Conservation (phyloP, 176 grass and related monocot species). For the Phoenix roebelenii region DNA sequence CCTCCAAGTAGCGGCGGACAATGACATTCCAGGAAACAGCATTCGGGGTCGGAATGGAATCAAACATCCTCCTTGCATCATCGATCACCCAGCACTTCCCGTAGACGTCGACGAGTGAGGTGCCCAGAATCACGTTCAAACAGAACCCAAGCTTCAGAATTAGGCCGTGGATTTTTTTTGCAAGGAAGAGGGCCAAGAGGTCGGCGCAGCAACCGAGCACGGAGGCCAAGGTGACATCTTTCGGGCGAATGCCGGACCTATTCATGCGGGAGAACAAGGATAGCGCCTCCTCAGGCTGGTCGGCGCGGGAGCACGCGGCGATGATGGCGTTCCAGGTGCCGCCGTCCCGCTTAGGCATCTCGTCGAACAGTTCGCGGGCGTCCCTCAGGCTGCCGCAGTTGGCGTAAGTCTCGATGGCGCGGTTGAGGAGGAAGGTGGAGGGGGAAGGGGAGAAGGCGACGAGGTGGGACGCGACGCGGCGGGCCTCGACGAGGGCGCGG, state of each 20-base stretch:
- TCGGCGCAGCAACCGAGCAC: slow-evolving; percentile 56
- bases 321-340: slow-evolving; percentile 92
- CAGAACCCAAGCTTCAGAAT: slow-evolving; percentile 50
- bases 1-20: slow-evolving; percentile 61
- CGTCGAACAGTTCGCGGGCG: slow-evolving; percentile 69
- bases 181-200: slow-evolving; percentile 30
- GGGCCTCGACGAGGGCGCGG: slow-evolving; percentile 34
- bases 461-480: slow-evolving; percentile 42
- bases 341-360: slow-evolving; percentile 73
- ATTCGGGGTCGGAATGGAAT: slow-evolving; percentile 50
- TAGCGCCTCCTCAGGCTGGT: slow-evolving; percentile 16
- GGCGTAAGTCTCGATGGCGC: slow-evolving; percentile 53
- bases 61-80: slow-evolving; percentile 56
- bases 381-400: slow-evolving; percentile 38
- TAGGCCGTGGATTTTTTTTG: slow-evolving; percentile 55
- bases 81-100: slow-evolving; percentile 50
- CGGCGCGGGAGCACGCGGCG: slow-evolving; percentile 28
- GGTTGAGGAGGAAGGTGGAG: slow-evolving; percentile 60
- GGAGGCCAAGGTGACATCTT: slow-evolving; percentile 58
- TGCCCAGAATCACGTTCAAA: slow-evolving; percentile 60
- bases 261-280: slow-evolving; percentile 47
- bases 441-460: not conserved
- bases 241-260: slow-evolving; percentile 36
- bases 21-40: slow-evolving; percentile 84
- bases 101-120: slow-evolving; percentile 57